Evolutionary conservation across 2,329 filamentous ascomycete genomes (phyloP), one percentile per base, ranked within the genome.

Genomic region (Macroventuria anomochaeta): DNA sequence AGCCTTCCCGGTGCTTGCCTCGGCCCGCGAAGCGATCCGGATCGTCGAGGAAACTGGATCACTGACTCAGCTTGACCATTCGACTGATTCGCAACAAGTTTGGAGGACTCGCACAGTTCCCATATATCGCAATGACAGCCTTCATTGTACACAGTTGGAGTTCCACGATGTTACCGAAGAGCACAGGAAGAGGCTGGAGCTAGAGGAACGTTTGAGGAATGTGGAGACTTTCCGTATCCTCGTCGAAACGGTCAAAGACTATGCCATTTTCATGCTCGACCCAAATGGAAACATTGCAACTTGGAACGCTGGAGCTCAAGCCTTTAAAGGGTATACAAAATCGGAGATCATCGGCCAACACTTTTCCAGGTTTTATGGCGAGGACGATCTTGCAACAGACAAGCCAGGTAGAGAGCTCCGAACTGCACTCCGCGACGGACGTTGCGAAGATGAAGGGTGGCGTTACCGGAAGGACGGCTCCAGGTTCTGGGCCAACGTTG

Each of bases 241-340:
- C 26, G 77, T 87, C 29, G 81, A 87, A 57, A 83, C 80, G 0
- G 82, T 86, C 61, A 84, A 82, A 68, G 83, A 86, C 56, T 86
- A 85, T 61, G 84, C 84, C 52, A 87, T 87, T 55, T 88, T 86
- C 63, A 81, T 86, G 73, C 76, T 86, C 23, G 83, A 85, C 46
- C 77, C 81, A 0, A 69, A 75, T 3, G 84, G 84, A n/a, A 73
- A 80, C 59, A 78, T 86, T 13, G 77, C 77, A 1, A 85, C 83
- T 0, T 86, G 83, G 84, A 86, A 85, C 58, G 73, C 76, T 0
- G 83, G 83, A 2, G 83, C 83, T 0, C 74, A 81, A 43, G 69
- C 81, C 11, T 76, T 84, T 58, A 86, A 86, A 63, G 83, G 83
- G 2, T 86, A 84, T 64, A 78, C 63, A 1, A 69, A 75, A 15